Percentiles rank a stretch among this genome's conserved stretches.
Conservation (phyloP, 495 filamentous ascomycete species). For the Stereocaulon alpinum region DNA sequence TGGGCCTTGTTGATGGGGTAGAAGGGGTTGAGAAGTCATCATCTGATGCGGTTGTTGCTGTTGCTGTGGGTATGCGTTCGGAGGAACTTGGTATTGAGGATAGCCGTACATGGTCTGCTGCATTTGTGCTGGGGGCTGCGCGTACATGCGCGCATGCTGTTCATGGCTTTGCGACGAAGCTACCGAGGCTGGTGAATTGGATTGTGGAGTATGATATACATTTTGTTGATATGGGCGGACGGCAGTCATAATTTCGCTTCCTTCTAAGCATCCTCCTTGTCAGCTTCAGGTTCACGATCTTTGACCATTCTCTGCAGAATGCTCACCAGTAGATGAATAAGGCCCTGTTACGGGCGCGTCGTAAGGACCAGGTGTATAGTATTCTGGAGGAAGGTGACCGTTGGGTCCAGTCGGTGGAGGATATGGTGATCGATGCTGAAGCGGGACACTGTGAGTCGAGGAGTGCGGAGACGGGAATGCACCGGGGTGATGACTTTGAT, state of each 20-base stretch:
- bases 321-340: conserved; percentile 72
- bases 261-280: conserved; percentile 43
- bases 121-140: conserved; percentile 54
- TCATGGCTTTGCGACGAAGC: conserved; percentile 84
- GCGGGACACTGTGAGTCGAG: conserved; percentile 31
- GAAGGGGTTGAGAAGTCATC: conserved; percentile 35
- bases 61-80: conserved; percentile 26
- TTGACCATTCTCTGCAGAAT: background rate
- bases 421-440: conserved; percentile 42
- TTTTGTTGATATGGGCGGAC: conserved; percentile 65
- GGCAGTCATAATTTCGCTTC: conserved; percentile 86
- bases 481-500: conserved; percentile 40
- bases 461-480: conserved; percentile 50
- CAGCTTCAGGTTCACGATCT: background rate
- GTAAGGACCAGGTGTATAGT: conserved; percentile 62
- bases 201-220: conserved; percentile 94
- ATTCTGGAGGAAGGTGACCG: conserved; percentile 57
- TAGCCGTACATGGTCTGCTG: conserved; percentile 31
- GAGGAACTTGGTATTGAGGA: conserved; percentile 58
- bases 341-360: conserved; percentile 57
- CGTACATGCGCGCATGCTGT: conserved; percentile 74
- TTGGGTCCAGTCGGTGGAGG: conserved; percentile 35
- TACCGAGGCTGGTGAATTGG: conserved; percentile 91
- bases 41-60: conserved; percentile 26
- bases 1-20: conserved; percentile 27